Percentiles rank a stretch among this genome's conserved stretches.
Conservation (phyloP, 805 yeast species). For the Tetrapisispora nanseiensis region DNA sequence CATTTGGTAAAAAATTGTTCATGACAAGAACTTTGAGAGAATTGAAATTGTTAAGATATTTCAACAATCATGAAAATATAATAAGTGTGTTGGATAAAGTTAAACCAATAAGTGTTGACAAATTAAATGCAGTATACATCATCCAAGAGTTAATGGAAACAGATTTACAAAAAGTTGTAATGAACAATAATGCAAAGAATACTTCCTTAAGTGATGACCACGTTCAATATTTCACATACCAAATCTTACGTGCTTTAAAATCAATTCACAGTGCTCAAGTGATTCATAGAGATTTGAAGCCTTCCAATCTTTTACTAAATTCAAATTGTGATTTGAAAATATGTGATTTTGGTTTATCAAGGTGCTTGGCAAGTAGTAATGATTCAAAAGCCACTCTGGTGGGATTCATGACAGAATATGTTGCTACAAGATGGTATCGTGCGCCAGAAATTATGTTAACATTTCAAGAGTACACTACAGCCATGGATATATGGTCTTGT, state of each 20-base stretch:
- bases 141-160: constrained; percentile 74
- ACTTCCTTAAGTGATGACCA: constrained; percentile 50
- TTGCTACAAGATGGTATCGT: constrained; percentile 78
- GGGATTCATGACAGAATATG: constrained; percentile 65
- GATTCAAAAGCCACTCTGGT: constrained; percentile 37
- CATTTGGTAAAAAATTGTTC: constrained; percentile 55
- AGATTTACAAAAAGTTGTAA: constrained; percentile 56
- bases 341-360: constrained; percentile 70
- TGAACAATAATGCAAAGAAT: constrained; percentile 33
- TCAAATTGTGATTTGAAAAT: constrained; percentile 66
- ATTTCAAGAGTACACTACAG: constrained; percentile 60
- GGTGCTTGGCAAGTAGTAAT: constrained; percentile 37
- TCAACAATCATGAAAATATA: constrained; percentile 63
- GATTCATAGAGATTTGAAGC: constrained; percentile 69
- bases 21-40: constrained; percentile 66
- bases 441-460: constrained; percentile 80
- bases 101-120: constrained; percentile 48
- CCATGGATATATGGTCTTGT: constrained; percentile 73
- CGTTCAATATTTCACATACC: constrained; percentile 60
- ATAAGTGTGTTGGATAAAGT: constrained; percentile 58
- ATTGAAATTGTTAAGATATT: constrained; percentile 52
- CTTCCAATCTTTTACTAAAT: constrained; percentile 58
- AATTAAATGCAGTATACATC: constrained; percentile 60
- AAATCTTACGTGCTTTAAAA: constrained; percentile 59
- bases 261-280: constrained; percentile 64